Evolutionary conservation across 192 early-diverging fungal species (phyloP).

Genomic region (Diversispora epigaea): DNA sequence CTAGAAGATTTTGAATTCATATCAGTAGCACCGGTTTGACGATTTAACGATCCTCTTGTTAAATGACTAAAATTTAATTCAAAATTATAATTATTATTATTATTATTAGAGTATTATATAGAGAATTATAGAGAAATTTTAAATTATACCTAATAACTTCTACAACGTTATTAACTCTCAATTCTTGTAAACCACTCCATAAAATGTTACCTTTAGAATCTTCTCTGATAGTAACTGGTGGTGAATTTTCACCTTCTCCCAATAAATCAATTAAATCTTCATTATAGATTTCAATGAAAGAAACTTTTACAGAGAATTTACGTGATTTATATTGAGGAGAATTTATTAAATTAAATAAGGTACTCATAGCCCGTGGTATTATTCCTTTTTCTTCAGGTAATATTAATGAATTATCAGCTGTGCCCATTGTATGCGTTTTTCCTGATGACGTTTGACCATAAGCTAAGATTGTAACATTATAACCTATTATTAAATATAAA

Average conservation of each 20-base stretch:
- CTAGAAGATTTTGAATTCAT: slow-evolving; percentile 96
- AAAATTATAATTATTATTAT: background rate
- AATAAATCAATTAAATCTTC: slow-evolving; percentile 86
- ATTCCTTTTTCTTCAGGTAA: slow-evolving; percentile 54
- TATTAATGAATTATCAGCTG: slow-evolving; percentile 45
- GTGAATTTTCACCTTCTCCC: slow-evolving; percentile 55
- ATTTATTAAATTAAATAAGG: slow-evolving; percentile 53
- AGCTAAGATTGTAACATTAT: slow-evolving; percentile 93
- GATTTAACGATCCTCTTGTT: slow-evolving; percentile 68
- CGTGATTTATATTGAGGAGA: slow-evolving; percentile 34
- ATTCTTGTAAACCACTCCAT: slow-evolving; percentile 82
- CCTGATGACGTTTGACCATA: slow-evolving; percentile 94
- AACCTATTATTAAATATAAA: slow-evolving; percentile 56
- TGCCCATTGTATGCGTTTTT: slow-evolving; percentile 97
- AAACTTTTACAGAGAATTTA: slow-evolving; percentile 62
- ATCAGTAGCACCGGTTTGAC: slow-evolving; percentile 90
- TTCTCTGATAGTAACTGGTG: slow-evolving; percentile 72
- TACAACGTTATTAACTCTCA: slow-evolving; percentile 63
- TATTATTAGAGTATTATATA: background rate
- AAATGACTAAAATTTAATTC: slow-evolving; percentile 40
- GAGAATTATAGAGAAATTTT: background rate
- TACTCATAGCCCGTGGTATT: slow-evolving; percentile 68
- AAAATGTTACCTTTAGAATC: slow-evolving; percentile 87
- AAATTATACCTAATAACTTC: slow-evolving; percentile 58
- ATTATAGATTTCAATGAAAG: slow-evolving; percentile 60